These are phyloP conservation scores for Histomonas meleagridis DNA, from an alignment of 208 protist species.

Conservation along the genomic window DNA sequence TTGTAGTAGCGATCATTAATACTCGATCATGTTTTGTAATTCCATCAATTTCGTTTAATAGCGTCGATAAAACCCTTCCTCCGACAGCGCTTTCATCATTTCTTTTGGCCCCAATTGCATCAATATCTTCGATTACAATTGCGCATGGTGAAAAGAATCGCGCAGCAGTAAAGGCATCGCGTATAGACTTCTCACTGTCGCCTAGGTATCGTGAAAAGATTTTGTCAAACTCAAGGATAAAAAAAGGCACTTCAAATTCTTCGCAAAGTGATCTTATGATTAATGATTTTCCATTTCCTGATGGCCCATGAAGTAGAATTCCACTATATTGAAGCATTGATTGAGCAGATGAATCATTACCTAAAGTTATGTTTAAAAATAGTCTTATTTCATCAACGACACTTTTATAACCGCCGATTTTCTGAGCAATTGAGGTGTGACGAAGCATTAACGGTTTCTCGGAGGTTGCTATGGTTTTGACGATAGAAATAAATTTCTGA, in stretches of 20 bases:
- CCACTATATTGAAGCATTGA: not conserved
- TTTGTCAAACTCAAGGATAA: slow-evolving; percentile 7
- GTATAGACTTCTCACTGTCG: not conserved
- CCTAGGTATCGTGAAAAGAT: not conserved
- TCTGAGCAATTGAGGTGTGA: not conserved
- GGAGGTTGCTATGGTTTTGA: not conserved
- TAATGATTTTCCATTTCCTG: slow-evolving; percentile 15
- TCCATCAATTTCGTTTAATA: slow-evolving; percentile 43
- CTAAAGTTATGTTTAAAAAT: not conserved
- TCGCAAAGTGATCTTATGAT: not conserved
- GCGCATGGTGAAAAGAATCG: not conserved
- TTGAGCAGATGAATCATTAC: not conserved
- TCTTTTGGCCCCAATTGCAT: slow-evolving; percentile 25
- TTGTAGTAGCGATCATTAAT: slow-evolving; percentile 36
- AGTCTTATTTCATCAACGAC: not conserved
- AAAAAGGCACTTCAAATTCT: slow-evolving; percentile 1
- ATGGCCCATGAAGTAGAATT: not conserved
- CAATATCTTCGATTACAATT: slow-evolving; percentile 9
- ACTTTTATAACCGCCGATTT: not conserved
- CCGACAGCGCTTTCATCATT: slow-evolving; percentile 33
- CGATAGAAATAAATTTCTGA: not conserved
- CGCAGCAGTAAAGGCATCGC: not conserved
- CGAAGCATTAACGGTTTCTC: not conserved
- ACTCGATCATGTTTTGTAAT: not conserved
- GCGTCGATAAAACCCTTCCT: slow-evolving; percentile 32